These are phyloP conservation scores for Aeminium ludgeri DNA, from an alignment of 495 filamentous ascomycete genomes.

Conservation along the genomic window DNA sequence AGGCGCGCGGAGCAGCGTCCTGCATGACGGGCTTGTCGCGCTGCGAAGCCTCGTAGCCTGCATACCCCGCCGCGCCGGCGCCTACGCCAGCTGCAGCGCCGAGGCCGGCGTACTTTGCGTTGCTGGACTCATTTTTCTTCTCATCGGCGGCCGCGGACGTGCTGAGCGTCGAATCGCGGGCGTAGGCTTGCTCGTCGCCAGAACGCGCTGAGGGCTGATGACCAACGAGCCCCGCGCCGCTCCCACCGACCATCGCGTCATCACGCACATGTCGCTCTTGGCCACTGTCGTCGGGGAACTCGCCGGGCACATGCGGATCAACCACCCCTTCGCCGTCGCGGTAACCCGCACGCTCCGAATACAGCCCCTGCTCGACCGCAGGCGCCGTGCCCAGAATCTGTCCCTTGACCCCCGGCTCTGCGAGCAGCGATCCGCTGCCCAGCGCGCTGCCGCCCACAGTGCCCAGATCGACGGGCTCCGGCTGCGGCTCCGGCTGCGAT, in stretches of 20 bases:
- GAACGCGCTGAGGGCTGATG: too few species aligned
- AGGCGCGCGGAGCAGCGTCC: not conserved
- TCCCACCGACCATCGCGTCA: not conserved
- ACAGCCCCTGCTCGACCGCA: too few species aligned
- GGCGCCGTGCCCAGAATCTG: too few species aligned
- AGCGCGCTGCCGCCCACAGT: too few species aligned
- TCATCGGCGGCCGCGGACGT: not conserved
- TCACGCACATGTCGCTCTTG: not conserved
- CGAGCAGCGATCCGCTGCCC: too few species aligned
- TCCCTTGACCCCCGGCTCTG: too few species aligned
- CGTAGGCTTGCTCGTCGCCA: not conserved
- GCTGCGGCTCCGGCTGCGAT: too few species aligned
- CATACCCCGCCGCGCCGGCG: constrained; percentile 1
- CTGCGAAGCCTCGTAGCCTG: constrained; percentile 2
- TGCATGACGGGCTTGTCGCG: not conserved
- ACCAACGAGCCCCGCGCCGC: not conserved
- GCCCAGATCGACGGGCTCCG: too few species aligned
- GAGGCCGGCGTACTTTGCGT: not conserved
- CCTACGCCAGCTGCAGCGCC: not conserved
- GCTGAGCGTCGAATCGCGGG: not conserved
- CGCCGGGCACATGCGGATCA: constrained; percentile 19
- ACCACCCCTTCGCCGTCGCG: too few species aligned
- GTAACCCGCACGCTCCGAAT: too few species aligned
- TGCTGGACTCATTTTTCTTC: too few species aligned
- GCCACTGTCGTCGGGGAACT: constrained; percentile 12